These are phyloP conservation scores for Melanogaster broomeanus DNA, from an alignment of 768 basidiomycete genomes.

Conservation along the genomic window DNA sequence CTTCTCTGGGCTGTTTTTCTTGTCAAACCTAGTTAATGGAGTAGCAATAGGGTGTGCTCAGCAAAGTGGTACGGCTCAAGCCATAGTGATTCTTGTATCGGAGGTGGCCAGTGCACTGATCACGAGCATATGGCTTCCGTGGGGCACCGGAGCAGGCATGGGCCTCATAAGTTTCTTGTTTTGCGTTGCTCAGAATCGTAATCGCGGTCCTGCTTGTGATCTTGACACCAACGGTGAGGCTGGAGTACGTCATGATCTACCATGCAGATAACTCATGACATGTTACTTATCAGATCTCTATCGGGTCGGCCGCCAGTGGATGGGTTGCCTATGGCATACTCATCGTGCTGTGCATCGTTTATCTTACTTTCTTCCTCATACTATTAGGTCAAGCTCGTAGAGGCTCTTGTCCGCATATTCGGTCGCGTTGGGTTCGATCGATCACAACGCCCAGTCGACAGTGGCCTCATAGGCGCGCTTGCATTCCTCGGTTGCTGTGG, in stretches of 20 bases:
- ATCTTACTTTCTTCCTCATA: conserved; percentile 81
- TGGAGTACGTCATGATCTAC: not conserved
- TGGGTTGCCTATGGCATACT: conserved; percentile 97
- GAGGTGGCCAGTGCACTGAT: conserved; percentile 87
- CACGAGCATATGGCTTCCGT: conserved; percentile 94
- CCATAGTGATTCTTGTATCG: conserved; percentile 84
- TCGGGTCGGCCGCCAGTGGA: conserved; percentile 76
- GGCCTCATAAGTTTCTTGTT: conserved; percentile 93
- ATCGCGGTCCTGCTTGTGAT: conserved; percentile 90
- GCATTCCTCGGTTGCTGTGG: conserved; percentile 69
- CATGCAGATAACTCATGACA: conserved; percentile 9
- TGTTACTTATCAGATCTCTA: conserved; percentile 62
- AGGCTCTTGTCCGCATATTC: conserved; percentile 77
- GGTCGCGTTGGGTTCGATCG: conserved; percentile 83
- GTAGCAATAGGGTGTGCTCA: conserved; percentile 89
- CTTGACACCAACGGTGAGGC: conserved; percentile 80
- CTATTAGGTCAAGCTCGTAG: conserved; percentile 82
- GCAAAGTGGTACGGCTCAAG: conserved; percentile 86
- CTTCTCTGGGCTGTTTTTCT: conserved; percentile 81
- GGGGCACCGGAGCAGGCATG: conserved; percentile 97
- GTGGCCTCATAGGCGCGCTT: conserved; percentile 85
- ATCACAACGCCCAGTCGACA: conserved; percentile 76
- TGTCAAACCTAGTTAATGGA: conserved; percentile 81
- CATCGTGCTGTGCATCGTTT: conserved; percentile 78
- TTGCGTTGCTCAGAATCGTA: conserved; percentile 86